Evolutionary conservation across 2,329 filamentous ascomycete species (phyloP).

Genomic region (Fusarium chlamydosporum): DNA sequence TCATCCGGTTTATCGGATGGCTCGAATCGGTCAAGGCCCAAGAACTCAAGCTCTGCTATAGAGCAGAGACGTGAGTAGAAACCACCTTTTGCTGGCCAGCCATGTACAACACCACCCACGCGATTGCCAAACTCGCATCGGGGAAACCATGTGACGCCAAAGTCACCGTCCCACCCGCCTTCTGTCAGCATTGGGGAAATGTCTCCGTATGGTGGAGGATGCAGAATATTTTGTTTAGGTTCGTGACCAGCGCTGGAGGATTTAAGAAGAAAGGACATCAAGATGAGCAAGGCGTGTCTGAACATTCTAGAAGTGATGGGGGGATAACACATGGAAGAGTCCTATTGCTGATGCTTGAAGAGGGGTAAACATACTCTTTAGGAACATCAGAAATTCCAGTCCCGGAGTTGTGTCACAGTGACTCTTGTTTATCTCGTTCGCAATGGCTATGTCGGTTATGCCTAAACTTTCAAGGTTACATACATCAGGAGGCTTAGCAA

Average conservation of each 20-base stretch:
- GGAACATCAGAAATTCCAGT: background rate
- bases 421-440: too few relatives aligned
- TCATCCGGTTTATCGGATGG: background rate
- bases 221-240: background rate
- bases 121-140: background rate
- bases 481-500: too few relatives aligned
- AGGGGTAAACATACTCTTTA: background rate
- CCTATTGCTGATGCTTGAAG: background rate
- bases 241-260: background rate
- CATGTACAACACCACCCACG: background rate
- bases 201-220: background rate
- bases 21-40: constrained; percentile 3
- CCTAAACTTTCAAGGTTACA: too few relatives aligned
- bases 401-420: background rate
- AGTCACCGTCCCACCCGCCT: constrained; percentile 1
- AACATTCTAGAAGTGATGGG: background rate
- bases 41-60: constrained; percentile 6
- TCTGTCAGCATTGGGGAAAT: background rate
- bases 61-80: background rate
- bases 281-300: background rate
- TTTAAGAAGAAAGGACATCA: background rate
- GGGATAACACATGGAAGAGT: background rate
- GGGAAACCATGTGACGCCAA: background rate
- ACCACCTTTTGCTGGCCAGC: constrained; percentile 8
- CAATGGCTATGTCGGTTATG: too few relatives aligned